Percentiles rank a stretch among this genome's conserved stretches.
phyloP scores from a whole-genome alignment of 331 rosid genomes.

The Cydonia oblonga region DNA sequence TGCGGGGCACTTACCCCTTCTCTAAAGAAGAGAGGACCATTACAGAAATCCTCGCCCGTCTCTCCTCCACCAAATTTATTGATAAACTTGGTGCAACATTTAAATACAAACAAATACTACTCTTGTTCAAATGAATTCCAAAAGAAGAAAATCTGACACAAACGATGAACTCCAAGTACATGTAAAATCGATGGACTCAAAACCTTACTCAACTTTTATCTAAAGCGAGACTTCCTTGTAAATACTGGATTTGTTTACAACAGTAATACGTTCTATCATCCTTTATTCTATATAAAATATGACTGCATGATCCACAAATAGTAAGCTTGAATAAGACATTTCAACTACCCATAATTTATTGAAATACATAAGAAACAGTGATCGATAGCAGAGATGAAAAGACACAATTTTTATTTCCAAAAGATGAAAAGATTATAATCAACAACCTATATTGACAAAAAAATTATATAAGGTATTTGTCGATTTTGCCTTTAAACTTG shows the following conservation, averaged over 20 bases:
- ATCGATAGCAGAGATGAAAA: not conserved
- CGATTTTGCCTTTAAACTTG: fast-evolving
- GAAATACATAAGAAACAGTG: not conserved
- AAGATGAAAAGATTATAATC: not conserved
- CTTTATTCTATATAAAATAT: not conserved
- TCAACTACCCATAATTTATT: not conserved
- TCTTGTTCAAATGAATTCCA: not conserved
- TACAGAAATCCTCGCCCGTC: too few species aligned
- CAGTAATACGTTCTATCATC: not conserved
- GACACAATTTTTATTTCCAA: not conserved
- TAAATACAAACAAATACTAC: not conserved
- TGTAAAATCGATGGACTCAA: not conserved
- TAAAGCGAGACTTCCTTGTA: not conserved
- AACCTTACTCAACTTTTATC: not conserved
- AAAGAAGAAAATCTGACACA: too few species aligned
- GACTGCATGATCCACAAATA: not conserved
- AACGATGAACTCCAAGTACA: not conserved
- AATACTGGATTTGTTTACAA: not conserved
- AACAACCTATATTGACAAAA: too few species aligned
- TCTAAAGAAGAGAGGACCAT: too few species aligned
- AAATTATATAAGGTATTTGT: too few species aligned
- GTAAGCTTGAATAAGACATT: not conserved
- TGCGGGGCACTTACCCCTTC: too few species aligned
- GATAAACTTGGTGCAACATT: not conserved
- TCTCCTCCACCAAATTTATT: too few species aligned